Percentiles rank a stretch among this genome's conserved stretches.
phyloP scores from a whole-genome alignment of 1,284 basidiomycete species.

The Ceratobasidium sp. region DNA sequence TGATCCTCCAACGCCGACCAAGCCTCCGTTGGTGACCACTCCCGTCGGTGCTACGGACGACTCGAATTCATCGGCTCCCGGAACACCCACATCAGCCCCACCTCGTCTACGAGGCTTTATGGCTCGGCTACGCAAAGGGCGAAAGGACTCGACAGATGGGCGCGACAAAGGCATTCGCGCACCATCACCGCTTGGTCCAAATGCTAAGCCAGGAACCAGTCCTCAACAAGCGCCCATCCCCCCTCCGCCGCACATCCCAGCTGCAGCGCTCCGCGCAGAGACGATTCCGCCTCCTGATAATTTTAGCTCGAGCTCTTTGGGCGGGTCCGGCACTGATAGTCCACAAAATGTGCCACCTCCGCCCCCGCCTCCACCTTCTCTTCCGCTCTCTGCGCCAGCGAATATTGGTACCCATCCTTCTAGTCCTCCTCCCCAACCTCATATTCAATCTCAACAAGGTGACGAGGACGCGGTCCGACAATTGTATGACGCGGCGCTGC shows the following conservation, averaged over 20 bases:
- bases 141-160: constrained; percentile 49
- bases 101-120: constrained; percentile 79
- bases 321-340: constrained; percentile 17
- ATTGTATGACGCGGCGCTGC: constrained; percentile 79
- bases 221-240: constrained; percentile 11
- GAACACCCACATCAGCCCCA: constrained; percentile 61
- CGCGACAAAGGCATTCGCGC: constrained; percentile 23
- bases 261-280: constrained; percentile 24
- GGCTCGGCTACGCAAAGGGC: constrained; percentile 77
- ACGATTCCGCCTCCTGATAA: constrained; percentile 33
- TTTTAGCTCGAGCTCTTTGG: constrained; percentile 38
- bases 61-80: constrained; percentile 69
- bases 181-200: constrained; percentile 37
- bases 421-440: not conserved
- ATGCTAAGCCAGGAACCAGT: constrained; percentile 21
- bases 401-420: not conserved
- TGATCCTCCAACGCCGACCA: constrained; percentile 30
- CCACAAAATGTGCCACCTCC: constrained; percentile 8
- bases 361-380: constrained; percentile 4
- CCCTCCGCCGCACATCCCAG: constrained; percentile 39
- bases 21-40: constrained; percentile 50
- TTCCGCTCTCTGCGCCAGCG: constrained; percentile 1
- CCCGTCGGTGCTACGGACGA: constrained; percentile 63
- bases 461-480: constrained; percentile 71
- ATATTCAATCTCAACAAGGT: constrained; percentile 12